phyloP scores from a whole-genome alignment of 1,284 basidiomycete species.

The Leccinum subspadiceum region DNA sequence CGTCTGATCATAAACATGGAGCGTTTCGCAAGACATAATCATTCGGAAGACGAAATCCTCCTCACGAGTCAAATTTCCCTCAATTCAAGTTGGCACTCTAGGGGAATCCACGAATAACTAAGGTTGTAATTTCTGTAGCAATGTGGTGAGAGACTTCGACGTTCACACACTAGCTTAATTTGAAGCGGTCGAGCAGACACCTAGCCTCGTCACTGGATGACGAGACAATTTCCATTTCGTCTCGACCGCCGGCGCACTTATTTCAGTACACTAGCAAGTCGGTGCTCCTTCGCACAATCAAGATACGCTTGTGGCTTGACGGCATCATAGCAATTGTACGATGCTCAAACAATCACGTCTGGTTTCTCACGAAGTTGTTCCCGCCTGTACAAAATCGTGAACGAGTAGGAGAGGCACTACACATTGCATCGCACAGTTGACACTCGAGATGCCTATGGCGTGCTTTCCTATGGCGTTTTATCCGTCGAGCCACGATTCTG shows the following conservation, averaged over 20 bases:
- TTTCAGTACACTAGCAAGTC: neutral
- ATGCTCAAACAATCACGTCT: conserved; percentile 70
- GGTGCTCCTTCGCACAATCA: conserved; percentile 59
- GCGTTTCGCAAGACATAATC: conserved; percentile 8
- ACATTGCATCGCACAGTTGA: conserved; percentile 78
- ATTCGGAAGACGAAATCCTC: conserved; percentile 8
- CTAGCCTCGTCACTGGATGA: conserved; percentile 53
- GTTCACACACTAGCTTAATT: neutral
- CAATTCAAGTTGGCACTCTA: neutral
- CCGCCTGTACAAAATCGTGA: conserved; percentile 95
- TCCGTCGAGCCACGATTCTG: neutral
- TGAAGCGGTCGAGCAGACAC: conserved; percentile 88
- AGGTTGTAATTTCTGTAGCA: neutral
- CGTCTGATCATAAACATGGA: conserved; percentile 20
- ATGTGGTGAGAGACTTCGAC: neutral
- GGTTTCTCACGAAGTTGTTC: conserved; percentile 82
- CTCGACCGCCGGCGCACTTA: neutral
- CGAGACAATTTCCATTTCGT: neutral
- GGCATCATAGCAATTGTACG: conserved; percentile 75
- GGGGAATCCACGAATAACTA: neutral
- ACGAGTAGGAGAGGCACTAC: conserved; percentile 79
- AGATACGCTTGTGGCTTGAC: conserved; percentile 88
- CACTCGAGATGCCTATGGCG: neutral
- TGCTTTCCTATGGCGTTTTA: neutral
- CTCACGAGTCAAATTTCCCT: conserved; percentile 17